These are phyloP conservation scores for Eucalyptus tenuipes DNA, from an alignment of 345 rosid genomes.

Conservation along the genomic window DNA sequence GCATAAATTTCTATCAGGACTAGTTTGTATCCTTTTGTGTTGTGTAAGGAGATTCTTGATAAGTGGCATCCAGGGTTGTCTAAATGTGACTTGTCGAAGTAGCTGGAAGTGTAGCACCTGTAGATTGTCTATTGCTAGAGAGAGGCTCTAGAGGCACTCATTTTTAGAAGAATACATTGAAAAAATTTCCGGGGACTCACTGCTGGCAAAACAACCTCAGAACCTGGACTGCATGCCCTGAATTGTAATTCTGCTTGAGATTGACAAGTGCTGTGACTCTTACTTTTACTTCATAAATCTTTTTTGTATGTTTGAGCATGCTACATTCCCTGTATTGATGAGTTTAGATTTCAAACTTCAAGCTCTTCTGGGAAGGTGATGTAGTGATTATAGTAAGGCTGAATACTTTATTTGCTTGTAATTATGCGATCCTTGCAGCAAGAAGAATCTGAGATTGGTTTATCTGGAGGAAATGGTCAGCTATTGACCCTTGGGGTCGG, in stretches of 20 bases:
- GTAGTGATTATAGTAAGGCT: background rate
- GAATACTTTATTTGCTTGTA: background rate
- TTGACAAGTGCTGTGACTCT: background rate
- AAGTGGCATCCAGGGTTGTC: background rate
- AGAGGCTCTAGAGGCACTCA: background rate
- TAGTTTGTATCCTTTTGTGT: background rate
- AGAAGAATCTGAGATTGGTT: conserved; percentile 57
- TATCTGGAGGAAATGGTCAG: conserved; percentile 68
- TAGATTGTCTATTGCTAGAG: background rate
- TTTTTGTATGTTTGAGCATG: background rate
- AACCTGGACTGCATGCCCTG: background rate
- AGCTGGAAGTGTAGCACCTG: background rate
- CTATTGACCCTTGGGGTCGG: conserved; percentile 78
- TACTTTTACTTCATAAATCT: background rate
- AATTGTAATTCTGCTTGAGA: background rate
- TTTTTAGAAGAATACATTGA: background rate
- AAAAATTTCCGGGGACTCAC: background rate
- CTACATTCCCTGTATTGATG: background rate
- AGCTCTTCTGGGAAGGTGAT: background rate
- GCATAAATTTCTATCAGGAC: background rate
- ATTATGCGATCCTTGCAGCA: conserved; percentile 31
- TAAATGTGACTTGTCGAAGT: background rate
- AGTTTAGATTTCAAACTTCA: background rate
- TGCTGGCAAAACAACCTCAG: background rate
- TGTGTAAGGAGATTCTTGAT: background rate